phyloP scores from a whole-genome alignment of 768 basidiomycete species.

The Lactarius psammicola region DNA sequence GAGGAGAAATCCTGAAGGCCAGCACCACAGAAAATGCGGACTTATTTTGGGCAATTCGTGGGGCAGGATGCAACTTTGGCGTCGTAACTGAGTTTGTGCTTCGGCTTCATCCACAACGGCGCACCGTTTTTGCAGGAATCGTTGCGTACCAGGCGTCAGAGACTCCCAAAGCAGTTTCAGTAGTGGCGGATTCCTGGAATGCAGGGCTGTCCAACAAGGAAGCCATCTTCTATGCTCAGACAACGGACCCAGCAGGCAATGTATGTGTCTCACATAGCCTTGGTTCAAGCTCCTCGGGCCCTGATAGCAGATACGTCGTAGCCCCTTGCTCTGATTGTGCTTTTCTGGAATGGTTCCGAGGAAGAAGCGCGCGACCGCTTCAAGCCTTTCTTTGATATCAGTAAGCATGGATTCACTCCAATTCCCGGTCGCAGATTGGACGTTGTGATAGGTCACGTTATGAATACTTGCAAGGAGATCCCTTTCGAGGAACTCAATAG shows the following conservation, averaged over 20 bases:
- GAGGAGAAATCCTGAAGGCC: conserved; percentile 40
- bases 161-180: conserved; percentile 1
- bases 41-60: conserved; percentile 50
- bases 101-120: conserved; percentile 32
- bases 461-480: conserved; percentile 28
- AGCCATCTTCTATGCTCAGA: conserved; percentile 5
- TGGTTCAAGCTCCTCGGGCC: not conserved
- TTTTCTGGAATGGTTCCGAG: conserved; percentile 33
- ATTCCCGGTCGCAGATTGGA: not conserved
- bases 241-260: conserved; percentile 18
- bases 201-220: conserved; percentile 17
- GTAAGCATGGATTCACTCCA: conserved; percentile 18
- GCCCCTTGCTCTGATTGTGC: conserved; percentile 23
- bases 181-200: not conserved
- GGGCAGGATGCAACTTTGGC: conserved; percentile 53
- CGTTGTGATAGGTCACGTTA: conserved; percentile 23
- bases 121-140: conserved; percentile 31
- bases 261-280: conserved; percentile 8
- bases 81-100: conserved; percentile 52
- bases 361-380: conserved; percentile 30
- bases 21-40: conserved; percentile 35
- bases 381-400: conserved; percentile 31
- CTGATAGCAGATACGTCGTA: conserved; percentile 15
- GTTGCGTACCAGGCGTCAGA: conserved; percentile 5
- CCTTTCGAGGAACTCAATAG: conserved; percentile 27